A percentile compares a stretch with the other conserved stretches of the same genome.
Conservation (phyloP, 2,329 filamentous ascomycete species). For the Sordariomycetes sp. region DNA sequence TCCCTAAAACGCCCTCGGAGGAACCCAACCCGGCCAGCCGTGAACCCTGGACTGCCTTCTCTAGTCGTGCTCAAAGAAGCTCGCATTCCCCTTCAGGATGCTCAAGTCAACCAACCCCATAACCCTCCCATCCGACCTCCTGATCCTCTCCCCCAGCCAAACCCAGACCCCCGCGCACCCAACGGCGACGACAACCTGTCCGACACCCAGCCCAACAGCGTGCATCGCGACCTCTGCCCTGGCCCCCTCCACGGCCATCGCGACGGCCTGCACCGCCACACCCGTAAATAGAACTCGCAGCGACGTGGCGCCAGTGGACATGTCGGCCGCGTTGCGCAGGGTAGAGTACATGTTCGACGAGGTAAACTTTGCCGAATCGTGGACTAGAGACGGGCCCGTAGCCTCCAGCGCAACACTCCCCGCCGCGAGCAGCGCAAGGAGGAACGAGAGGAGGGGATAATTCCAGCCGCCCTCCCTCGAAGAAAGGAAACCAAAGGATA, state of each 20-base stretch:
- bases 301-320: slow-evolving; percentile 27
- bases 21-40: neutral
- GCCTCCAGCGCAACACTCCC: slow-evolving; percentile 26
- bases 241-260: slow-evolving; percentile 8
- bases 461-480: slow-evolving; percentile 12
- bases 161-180: slow-evolving; percentile 23
- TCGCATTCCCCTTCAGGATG: slow-evolving; percentile 25
- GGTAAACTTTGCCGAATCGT: slow-evolving; percentile 34
- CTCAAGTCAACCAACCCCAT: slow-evolving; percentile 32
- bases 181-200: slow-evolving; percentile 24
- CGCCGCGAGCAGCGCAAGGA: slow-evolving; percentile 31
- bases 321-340: slow-evolving; percentile 32
- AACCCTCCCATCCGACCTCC: slow-evolving; percentile 28
- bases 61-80: slow-evolving; percentile 29
- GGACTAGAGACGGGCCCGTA: slow-evolving; percentile 25
- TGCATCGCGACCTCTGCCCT: slow-evolving; percentile 21
- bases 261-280: slow-evolving; percentile 22
- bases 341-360: slow-evolving; percentile 29
- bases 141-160: slow-evolving; percentile 24
- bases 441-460: slow-evolving; percentile 27
- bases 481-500: slow-evolving; percentile 27
- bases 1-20: neutral
- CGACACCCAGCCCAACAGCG: slow-evolving; percentile 25
- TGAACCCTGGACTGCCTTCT: no score
- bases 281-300: slow-evolving; percentile 27